phyloP scores from a whole-genome alignment of 208 protist genomes.

The Leishmania arabica region DNA sequence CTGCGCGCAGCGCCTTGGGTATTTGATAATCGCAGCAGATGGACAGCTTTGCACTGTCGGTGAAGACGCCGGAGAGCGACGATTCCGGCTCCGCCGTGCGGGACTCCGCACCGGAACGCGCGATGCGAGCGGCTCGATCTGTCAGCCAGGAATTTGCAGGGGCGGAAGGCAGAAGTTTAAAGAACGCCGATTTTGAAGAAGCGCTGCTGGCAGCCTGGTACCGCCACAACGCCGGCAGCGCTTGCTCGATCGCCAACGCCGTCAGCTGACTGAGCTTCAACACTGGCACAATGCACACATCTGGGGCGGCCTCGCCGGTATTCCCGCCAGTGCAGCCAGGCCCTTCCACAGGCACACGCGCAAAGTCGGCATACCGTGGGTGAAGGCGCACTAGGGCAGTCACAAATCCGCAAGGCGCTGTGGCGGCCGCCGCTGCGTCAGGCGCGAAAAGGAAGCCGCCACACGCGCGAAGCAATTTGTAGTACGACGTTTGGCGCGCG shows the following conservation, averaged over 20 bases:
- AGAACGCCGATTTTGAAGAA: background rate
- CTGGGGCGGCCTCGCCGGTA: background rate
- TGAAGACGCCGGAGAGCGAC: constrained; percentile 36
- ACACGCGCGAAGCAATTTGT: constrained; percentile 41
- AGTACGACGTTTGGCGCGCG: constrained; percentile 46
- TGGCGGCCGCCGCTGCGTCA: background rate
- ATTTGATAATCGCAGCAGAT: constrained; percentile 92
- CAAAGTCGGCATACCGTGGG: constrained; percentile 71
- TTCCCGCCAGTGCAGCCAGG: background rate
- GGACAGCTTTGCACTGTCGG: constrained; percentile 49
- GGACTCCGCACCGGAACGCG: too few species aligned
- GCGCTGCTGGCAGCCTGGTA: background rate
- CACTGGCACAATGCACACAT: constrained; percentile 40
- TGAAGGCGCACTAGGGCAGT: constrained; percentile 54
- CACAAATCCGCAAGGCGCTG: constrained; percentile 44
- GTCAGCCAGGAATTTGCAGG: constrained; percentile 18
- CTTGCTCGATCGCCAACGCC: constrained; percentile 56
- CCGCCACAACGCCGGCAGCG: constrained; percentile 53
- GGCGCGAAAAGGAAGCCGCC: constrained; percentile 54
- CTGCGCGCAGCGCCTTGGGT: constrained; percentile 69
- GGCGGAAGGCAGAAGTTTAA: background rate
- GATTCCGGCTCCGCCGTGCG: background rate
- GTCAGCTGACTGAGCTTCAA: constrained; percentile 85
- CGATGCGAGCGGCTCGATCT: constrained; percentile 6
- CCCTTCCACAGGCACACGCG: background rate